Conservation (phyloP, 257 asterid species). For the Salvia hispanica region DNA sequence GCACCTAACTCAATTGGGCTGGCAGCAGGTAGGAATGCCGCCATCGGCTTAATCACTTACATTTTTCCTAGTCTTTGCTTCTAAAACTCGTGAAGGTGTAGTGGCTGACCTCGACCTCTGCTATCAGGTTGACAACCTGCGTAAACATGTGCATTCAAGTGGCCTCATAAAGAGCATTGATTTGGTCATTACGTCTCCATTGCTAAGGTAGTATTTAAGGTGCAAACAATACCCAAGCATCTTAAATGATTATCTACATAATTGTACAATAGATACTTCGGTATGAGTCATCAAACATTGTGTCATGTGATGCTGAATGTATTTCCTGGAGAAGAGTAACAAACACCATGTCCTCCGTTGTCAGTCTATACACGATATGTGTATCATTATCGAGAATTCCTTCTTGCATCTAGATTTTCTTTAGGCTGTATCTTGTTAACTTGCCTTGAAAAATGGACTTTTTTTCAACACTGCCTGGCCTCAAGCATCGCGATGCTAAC, state of each 20-base stretch:
- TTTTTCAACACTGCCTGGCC: slow-evolving; percentile 11
- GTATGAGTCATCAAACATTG: neutral
- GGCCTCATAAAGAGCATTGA: slow-evolving; percentile 80
- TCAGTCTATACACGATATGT: slow-evolving; percentile 10
- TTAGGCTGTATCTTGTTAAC: neutral
- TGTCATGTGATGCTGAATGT: slow-evolving; percentile 1
- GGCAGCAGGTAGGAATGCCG: slow-evolving; percentile 71
- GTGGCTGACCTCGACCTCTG: slow-evolving; percentile 31
- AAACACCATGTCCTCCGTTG: neutral
- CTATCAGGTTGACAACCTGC: slow-evolving; percentile 84
- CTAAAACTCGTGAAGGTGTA: slow-evolving; percentile 9
- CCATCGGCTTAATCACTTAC: slow-evolving; percentile 18
- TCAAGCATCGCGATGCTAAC: slow-evolving; percentile 2
- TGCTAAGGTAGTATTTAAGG: slow-evolving; percentile 59
- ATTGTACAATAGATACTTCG: slow-evolving; percentile 3
- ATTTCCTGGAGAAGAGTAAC: slow-evolving; percentile 19
- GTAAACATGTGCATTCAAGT: slow-evolving; percentile 73
- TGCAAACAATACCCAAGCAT: neutral
- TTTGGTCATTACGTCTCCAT: slow-evolving; percentile 86
- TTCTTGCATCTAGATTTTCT: slow-evolving; percentile 2
- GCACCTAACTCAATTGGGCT: slow-evolving; percentile 85
- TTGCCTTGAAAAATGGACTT: slow-evolving; percentile 10
- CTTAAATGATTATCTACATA: slow-evolving; percentile 17
- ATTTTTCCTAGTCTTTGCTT: slow-evolving; percentile 8
- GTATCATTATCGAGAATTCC: neutral